Evolutionary conservation across 106 monocot genomes (phyloP).

Genomic region (Narthecium ossifragum): DNA sequence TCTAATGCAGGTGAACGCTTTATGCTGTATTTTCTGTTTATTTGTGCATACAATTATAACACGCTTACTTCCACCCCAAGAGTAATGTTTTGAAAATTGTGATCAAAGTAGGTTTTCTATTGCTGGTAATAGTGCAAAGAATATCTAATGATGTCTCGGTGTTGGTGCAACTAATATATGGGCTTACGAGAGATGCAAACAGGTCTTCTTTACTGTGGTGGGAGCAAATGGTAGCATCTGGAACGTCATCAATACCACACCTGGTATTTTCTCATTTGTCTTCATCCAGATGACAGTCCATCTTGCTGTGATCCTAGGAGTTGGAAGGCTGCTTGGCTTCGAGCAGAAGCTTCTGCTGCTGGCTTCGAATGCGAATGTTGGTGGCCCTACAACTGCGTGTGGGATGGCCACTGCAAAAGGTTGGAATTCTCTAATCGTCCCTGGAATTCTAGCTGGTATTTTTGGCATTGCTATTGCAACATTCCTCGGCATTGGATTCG

Average conservation of each 20-base stretch:
- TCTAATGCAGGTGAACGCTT: slow-evolving; percentile 70
- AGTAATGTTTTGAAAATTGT: too few relatives aligned
- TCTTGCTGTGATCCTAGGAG: slow-evolving; percentile 45
- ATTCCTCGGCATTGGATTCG: slow-evolving; percentile 71
- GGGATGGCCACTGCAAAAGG: slow-evolving; percentile 91
- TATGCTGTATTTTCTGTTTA: too few relatives aligned
- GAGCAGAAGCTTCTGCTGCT: slow-evolving; percentile 60
- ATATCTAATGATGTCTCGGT: too few relatives aligned
- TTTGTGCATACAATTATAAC: too few relatives aligned
- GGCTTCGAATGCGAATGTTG: slow-evolving; percentile 86
- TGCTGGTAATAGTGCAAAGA: too few relatives aligned
- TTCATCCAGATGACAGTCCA: slow-evolving; percentile 61
- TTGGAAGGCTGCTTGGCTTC: slow-evolving; percentile 57
- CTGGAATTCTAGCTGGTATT: slow-evolving; percentile 71
- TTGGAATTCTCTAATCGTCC: slow-evolving; percentile 76
- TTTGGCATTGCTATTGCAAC: slow-evolving; percentile 83
- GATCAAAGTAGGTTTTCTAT: too few relatives aligned
- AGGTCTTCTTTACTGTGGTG: slow-evolving; percentile 88
- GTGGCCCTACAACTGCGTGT: slow-evolving; percentile 90
- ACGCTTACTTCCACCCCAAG: too few relatives aligned
- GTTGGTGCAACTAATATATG: too few relatives aligned
- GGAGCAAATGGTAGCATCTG: slow-evolving; percentile 84
- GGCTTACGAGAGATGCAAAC: too few relatives aligned
- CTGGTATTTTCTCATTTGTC: slow-evolving; percentile 63
- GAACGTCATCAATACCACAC: slow-evolving; percentile 73